phyloP scores from a whole-genome alignment of 345 rosid species.

The Fremontodendron californicum region DNA sequence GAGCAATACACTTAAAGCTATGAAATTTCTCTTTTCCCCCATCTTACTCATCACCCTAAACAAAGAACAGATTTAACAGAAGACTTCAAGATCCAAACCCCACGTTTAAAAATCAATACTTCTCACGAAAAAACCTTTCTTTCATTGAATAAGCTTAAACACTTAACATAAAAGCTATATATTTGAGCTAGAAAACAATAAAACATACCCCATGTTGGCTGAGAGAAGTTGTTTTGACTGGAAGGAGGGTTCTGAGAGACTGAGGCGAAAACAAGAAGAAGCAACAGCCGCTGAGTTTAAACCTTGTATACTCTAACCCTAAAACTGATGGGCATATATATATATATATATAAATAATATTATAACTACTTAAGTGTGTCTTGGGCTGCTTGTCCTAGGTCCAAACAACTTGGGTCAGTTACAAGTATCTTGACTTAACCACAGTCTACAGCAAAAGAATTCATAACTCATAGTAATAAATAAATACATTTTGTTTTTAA shows the following conservation, averaged over 20 bases:
- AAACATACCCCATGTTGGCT: slow-evolving; percentile 21
- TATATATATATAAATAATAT: neutral
- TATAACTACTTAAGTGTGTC: too few relatives aligned
- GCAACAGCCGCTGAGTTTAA: slow-evolving; percentile 9
- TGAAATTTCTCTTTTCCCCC: neutral
- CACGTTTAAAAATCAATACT: neutral
- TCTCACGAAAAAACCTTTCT: neutral
- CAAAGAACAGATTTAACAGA: neutral
- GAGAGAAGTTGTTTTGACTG: neutral
- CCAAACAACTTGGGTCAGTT: too few relatives aligned
- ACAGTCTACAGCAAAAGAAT: too few relatives aligned
- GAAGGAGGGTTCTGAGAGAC: neutral
- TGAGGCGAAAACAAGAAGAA: neutral
- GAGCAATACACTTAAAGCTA: neutral
- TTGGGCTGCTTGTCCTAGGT: too few relatives aligned
- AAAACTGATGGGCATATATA: neutral
- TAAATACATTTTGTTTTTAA: too few relatives aligned
- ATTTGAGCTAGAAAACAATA: neutral
- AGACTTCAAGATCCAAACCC: neutral
- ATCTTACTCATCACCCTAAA: neutral
- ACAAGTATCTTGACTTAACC: too few relatives aligned
- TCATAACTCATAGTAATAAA: too few relatives aligned
- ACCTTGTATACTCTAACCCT: slow-evolving; percentile 12
- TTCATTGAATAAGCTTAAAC: neutral
- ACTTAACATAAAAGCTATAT: neutral